Evolutionary conservation across 2,329 filamentous ascomycete genomes (phyloP).

Genomic region (Cercospora sesami): DNA sequence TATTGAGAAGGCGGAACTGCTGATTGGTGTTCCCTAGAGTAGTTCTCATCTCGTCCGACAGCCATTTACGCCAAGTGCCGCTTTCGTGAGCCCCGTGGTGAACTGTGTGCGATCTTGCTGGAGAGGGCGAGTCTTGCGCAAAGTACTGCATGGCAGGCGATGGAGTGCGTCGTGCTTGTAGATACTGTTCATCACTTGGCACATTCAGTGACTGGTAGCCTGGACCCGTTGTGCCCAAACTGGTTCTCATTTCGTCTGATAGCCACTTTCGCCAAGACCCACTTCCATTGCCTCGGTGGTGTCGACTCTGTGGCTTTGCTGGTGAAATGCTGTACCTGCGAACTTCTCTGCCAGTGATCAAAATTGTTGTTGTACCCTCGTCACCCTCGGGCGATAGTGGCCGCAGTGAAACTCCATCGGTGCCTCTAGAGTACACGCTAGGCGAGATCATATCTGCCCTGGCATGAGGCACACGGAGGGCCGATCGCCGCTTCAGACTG

Average conservation of each 20-base stretch:
- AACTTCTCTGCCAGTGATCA: conserved; percentile 47
- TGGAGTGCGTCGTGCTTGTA: conserved; percentile 10
- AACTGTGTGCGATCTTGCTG: conserved; percentile 22
- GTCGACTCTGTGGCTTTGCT: conserved; percentile 21
- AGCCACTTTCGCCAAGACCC: conserved; percentile 52
- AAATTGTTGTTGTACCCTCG: conserved; percentile 43
- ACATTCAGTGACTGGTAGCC: conserved; percentile 9
- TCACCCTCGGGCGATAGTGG: conserved; percentile 32
- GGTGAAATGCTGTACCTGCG: conserved; percentile 45
- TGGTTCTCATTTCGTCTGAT: conserved; percentile 46
- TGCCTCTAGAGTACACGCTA: conserved; percentile 50
- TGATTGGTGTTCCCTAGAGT: conserved; percentile 17
- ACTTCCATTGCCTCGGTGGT: conserved; percentile 37
- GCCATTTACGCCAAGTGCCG: conserved; percentile 17
- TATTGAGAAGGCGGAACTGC: conserved; percentile 15
- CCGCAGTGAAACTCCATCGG: conserved; percentile 42
- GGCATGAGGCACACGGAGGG: conserved; percentile 24
- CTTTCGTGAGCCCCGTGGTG: conserved; percentile 5
- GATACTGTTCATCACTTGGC: conserved; percentile 9
- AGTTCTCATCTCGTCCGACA: conserved; percentile 19
- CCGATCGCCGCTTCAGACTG: conserved; percentile 27
- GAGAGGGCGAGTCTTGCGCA: conserved; percentile 21
- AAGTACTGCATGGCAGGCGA: conserved; percentile 12
- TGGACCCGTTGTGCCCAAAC: conserved; percentile 10
- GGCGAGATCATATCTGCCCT: conserved; percentile 39